A percentile compares a stretch with the other conserved stretches of the same genome.
These are phyloP conservation scores for Colletotrichum shisoi DNA, from an alignment of 2,329 filamentous ascomycete genomes.

Conservation along the genomic window DNA sequence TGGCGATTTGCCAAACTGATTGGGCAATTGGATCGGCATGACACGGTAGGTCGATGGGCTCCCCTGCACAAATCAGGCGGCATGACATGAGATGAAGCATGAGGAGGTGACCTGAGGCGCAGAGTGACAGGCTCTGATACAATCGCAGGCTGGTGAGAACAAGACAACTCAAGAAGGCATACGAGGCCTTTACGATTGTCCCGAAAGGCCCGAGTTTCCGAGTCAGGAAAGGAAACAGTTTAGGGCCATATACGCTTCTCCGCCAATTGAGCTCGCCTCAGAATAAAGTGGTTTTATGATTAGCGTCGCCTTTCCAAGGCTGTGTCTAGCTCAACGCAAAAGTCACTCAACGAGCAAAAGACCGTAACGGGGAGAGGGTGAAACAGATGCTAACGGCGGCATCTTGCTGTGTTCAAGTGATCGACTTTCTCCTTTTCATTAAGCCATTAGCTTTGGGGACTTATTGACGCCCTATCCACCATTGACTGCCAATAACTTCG, in stretches of 20 bases:
- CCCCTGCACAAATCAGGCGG: slow-evolving; percentile 26
- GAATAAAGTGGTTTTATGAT: no score
- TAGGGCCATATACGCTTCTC: background rate
- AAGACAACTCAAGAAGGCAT: background rate
- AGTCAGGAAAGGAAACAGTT: background rate
- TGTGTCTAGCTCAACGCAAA: background rate
- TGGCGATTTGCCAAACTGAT: slow-evolving; percentile 14
- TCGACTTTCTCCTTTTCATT: background rate
- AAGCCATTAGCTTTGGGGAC: background rate
- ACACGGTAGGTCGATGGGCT: background rate
- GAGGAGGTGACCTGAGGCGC: slow-evolving; percentile 14
- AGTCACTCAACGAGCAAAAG: background rate
- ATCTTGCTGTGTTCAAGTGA: background rate
- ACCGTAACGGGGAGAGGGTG: background rate
- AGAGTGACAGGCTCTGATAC: slow-evolving; percentile 8
- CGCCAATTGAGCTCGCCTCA: no score
- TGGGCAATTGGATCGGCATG: slow-evolving; percentile 18
- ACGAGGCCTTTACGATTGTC: no score
- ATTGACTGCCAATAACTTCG: no score
- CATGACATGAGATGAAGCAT: slow-evolving; percentile 34
- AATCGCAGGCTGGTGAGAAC: background rate
- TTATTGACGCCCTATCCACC: background rate
- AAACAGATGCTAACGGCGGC: background rate
- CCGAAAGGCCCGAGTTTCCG: background rate
- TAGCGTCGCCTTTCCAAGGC: background rate